Evolutionary conservation across 2,329 filamentous ascomycete genomes (phyloP).

Genomic region (Rutstroemia sp.): DNA sequence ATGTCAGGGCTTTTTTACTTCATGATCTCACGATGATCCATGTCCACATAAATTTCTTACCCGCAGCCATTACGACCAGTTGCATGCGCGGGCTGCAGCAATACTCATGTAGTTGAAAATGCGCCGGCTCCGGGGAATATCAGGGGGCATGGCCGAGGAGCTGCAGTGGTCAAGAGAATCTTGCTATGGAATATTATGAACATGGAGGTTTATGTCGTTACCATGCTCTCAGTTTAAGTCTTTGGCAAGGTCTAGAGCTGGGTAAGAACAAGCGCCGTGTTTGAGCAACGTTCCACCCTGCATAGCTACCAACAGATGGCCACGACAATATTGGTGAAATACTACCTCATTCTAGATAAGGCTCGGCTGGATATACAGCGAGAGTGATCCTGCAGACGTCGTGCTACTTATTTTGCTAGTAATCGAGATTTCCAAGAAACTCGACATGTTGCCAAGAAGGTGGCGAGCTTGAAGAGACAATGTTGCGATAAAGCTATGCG

Average conservation of each 20-base stretch:
- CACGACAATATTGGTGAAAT: background rate
- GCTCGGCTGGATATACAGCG: background rate
- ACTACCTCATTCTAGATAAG: background rate
- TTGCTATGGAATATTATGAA: no score
- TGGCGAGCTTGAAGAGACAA: no score
- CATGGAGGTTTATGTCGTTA: background rate
- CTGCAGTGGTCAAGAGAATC: no score
- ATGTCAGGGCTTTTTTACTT: no score
- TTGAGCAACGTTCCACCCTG: background rate
- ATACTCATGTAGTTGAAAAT: no score
- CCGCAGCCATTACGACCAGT: no score
- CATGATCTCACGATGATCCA: no score
- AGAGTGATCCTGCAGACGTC: background rate
- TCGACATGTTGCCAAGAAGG: background rate
- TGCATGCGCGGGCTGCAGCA: no score
- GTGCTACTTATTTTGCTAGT: background rate
- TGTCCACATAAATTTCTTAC: no score
- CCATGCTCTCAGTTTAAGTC: background rate
- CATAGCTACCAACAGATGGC: background rate
- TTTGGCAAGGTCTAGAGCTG: background rate
- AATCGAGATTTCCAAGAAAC: background rate
- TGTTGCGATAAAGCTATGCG: no score
- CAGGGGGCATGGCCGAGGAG: no score
- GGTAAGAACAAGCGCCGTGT: background rate
- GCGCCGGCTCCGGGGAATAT: no score